Percentiles rank a stretch among this genome's conserved stretches.
Conservation (phyloP, 208 protist genomes). For the Leishmania martiniquensis region DNA sequence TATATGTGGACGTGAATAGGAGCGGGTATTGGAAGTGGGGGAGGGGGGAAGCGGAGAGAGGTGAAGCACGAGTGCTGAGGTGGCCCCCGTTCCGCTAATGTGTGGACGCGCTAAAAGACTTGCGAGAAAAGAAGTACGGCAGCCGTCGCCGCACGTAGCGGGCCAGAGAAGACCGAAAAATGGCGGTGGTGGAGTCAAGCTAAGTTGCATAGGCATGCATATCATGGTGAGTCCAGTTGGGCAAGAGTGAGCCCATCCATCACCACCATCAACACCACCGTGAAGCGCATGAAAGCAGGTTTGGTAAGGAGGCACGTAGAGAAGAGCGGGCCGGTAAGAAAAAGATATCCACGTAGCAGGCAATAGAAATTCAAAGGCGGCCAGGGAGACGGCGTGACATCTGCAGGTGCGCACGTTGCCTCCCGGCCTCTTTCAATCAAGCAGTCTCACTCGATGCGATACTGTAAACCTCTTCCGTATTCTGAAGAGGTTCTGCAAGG, state of each 20-base stretch:
- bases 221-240: too few species aligned
- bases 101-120: background rate
- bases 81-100: background rate
- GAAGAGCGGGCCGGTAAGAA: too few species aligned
- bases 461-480: background rate
- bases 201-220: too few species aligned
- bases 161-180: background rate
- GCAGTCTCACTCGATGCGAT: background rate
- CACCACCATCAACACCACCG: too few species aligned
- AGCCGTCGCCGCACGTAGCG: background rate
- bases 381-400: background rate
- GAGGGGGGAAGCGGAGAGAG: background rate
- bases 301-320: background rate
- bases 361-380: background rate
- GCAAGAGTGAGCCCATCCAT: too few species aligned
- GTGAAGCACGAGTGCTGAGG: background rate
- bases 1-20: background rate
- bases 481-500: background rate
- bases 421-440: too few species aligned
- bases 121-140: background rate
- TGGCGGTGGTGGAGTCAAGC: too few species aligned
- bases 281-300: too few species aligned
- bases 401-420: background rate
- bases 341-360: background rate
- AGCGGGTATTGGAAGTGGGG: background rate